These are phyloP conservation scores for Syzygium aromaticum DNA, from an alignment of 345 rosid species.

Conservation along the genomic window DNA sequence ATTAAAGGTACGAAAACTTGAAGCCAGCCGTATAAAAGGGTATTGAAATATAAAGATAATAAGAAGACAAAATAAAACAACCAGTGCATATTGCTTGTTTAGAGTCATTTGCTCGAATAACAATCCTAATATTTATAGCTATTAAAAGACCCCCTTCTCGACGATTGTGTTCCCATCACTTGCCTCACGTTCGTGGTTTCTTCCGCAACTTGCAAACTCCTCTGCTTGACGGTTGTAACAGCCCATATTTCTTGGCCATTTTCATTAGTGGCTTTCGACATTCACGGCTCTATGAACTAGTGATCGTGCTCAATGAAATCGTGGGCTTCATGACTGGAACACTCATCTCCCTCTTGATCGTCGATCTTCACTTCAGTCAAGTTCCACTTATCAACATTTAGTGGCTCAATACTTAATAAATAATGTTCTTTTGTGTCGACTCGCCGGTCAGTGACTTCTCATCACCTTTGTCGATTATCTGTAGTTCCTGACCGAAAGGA, in stretches of 20 bases:
- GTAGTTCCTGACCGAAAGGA: background rate
- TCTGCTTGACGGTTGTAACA: background rate
- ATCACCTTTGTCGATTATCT: background rate
- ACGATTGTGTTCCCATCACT: background rate
- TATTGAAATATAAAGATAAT: background rate
- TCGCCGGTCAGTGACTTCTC: background rate
- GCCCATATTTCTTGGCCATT: background rate
- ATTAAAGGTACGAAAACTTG: background rate
- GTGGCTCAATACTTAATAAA: background rate
- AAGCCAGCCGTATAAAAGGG: background rate
- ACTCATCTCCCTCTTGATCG: background rate
- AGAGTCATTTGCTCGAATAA: background rate
- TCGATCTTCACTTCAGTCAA: background rate
- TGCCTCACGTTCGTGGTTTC: background rate
- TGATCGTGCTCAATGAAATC: background rate
- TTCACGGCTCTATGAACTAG: background rate
- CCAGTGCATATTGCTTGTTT: background rate
- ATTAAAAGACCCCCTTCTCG: background rate
- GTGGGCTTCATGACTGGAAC: background rate
- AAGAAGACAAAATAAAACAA: background rate
- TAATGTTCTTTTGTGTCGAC: background rate
- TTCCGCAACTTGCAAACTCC: background rate
- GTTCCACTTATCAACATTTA: background rate
- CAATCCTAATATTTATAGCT: background rate
- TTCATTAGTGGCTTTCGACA: background rate